Evolutionary conservation across 2,329 filamentous ascomycete species (phyloP).

Genomic region (Cercospora sp.): DNA sequence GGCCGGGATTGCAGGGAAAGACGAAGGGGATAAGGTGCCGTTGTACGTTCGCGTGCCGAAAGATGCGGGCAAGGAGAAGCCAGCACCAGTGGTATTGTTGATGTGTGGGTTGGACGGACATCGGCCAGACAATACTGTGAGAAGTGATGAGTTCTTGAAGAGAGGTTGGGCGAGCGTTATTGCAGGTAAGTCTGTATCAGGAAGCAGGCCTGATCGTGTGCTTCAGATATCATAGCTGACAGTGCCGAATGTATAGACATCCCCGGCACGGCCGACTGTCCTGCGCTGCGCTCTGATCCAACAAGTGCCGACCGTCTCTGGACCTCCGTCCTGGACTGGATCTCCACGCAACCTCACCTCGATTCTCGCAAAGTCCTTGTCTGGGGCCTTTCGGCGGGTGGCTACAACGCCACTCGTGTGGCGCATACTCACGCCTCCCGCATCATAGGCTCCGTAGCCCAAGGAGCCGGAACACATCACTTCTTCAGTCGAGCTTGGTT

Average conservation of each 20-base stretch:
- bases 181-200: conserved; percentile 49
- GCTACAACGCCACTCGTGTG: conserved; percentile 66
- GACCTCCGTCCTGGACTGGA: conserved; percentile 63
- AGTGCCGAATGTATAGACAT: conserved; percentile 4
- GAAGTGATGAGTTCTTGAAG: conserved; percentile 61
- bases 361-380: conserved; percentile 59
- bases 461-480: conserved; percentile 64
- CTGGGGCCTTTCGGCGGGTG: conserved; percentile 67
- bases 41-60: conserved; percentile 43
- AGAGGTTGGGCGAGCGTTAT: conserved; percentile 65
- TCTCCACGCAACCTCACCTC: conserved; percentile 52
- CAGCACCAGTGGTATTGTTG: conserved; percentile 54
- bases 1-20: conserved; percentile 33
- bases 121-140: conserved; percentile 61
- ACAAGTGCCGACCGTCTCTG: conserved; percentile 61
- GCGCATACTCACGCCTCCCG: conserved; percentile 63
- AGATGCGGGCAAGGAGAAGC: conserved; percentile 35
- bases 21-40: conserved; percentile 42
- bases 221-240: conserved; percentile 27
- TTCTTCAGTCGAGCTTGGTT: conserved; percentile 63
- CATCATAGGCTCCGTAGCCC: conserved; percentile 59
- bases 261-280: conserved; percentile 65
- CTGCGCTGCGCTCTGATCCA: conserved; percentile 63
- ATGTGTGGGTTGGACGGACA: conserved; percentile 65
- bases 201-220: conserved; percentile 40